Percentiles rank a stretch among this genome's conserved stretches.
Evolutionary conservation across 371 early-diverging fungal genomes (phyloP).

Genomic region (Actinomucor elegans): DNA sequence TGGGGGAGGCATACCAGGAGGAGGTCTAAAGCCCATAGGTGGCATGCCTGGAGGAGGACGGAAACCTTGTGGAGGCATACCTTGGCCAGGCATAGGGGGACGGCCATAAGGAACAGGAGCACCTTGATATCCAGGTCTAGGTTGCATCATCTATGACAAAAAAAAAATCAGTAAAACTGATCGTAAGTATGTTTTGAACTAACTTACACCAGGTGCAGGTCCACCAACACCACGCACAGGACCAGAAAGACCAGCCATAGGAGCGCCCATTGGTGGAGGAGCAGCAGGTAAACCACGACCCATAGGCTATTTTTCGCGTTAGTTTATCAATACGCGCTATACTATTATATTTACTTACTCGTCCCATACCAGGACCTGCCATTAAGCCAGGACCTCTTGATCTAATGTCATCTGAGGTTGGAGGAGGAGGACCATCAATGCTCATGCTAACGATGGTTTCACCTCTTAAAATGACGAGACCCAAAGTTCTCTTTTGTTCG

Average conservation of each 20-base stretch:
- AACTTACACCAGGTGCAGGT: constrained; percentile 72
- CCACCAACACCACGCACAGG: constrained; percentile 94
- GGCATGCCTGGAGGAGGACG: constrained; percentile 60
- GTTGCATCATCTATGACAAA: constrained; percentile 68
- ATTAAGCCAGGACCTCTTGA: constrained; percentile 50
- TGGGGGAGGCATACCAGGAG: constrained; percentile 36
- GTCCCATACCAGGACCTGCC: constrained; percentile 75
- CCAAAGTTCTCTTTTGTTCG: constrained; percentile 87
- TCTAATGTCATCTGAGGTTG: constrained; percentile 60
- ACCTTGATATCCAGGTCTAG: constrained; percentile 58
- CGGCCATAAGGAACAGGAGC: constrained; percentile 80
- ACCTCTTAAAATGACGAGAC: constrained; percentile 93
- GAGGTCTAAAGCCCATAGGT: constrained; percentile 63
- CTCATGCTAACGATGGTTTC: constrained; percentile 91
- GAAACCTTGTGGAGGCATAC: constrained; percentile 57
- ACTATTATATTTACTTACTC: constrained; percentile 29
- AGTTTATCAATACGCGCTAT: neutral
- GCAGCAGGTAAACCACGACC: constrained; percentile 91
- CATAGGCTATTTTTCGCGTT: constrained; percentile 59
- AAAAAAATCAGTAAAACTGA: too few species aligned
- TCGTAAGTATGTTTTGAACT: too few species aligned
- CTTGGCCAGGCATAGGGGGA: constrained; percentile 59
- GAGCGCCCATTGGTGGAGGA: constrained; percentile 59
- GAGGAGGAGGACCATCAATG: constrained; percentile 92
- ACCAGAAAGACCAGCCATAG: constrained; percentile 74